Evolutionary conservation across 495 filamentous ascomycete genomes (phyloP), one percentile per base, ranked within the genome.

Genomic region (Penicillium ucsense): DNA sequence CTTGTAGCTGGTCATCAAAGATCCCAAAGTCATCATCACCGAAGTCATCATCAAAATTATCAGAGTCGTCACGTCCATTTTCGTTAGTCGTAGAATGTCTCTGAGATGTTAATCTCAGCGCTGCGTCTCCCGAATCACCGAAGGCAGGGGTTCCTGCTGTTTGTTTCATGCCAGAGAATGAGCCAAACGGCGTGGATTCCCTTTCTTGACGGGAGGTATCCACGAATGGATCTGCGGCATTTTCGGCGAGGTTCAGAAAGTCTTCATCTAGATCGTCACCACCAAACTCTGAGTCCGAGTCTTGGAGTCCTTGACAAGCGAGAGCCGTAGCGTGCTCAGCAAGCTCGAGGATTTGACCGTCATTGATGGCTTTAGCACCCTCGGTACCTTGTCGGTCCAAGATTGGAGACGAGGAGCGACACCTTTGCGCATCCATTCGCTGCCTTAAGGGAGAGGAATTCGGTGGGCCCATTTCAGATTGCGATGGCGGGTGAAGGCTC

Each of bases 1-100:
- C 65, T 28, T 69, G 55, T 38, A 74, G 58, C 38, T 64, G 64
- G 31, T 71, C 68, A 11, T 55, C 61, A 42, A 72, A 68, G 51
- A 82, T 81, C 58, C 89, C 85, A 53, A 78, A 75, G 47, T 86
- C 84, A 56, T 81, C 80, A 35, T 82, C 82, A 57, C 89, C 85
- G 52, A 78, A 75, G 47, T 86, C 84, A 56, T 81, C 80, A 35
- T 80, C 80, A 60, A 83, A 84, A 46, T 84, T 81, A 33, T 77
- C 82, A 54, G 67, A 77, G 50, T 66, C 62, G 54, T 63, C 50
- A 9, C 35, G 41, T 50, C 69, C 56, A 20, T 51, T 48, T 44
- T 64, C 55, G 9, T 56, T 86, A 83, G 38, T 76, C 75, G 57
- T 81, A 72, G 46, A 75, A 68, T 38, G 63, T 29, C 51, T 29